Evolutionary conservation across 139 green algal species (phyloP).

Genomic region (Closterium sp.): DNA sequence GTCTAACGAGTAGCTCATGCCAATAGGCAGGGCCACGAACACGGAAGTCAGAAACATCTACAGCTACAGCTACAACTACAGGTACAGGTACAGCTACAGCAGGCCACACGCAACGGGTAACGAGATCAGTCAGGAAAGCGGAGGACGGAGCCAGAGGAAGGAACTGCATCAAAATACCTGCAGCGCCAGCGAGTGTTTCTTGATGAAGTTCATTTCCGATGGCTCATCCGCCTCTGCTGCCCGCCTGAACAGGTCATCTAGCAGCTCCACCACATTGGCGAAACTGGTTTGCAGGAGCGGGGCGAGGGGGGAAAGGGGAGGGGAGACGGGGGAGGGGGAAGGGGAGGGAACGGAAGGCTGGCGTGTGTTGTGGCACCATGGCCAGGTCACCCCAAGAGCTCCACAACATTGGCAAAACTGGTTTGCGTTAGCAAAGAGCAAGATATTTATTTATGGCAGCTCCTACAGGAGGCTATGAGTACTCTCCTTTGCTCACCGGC

Average conservation of each 20-base stretch:
- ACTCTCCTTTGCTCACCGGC: too few relatives aligned
- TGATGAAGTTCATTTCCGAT: slow-evolving; percentile 82
- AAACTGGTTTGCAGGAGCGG: too few relatives aligned
- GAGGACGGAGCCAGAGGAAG: neutral
- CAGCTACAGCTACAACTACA: too few relatives aligned
- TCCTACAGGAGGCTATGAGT: too few relatives aligned
- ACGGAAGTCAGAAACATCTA: too few relatives aligned
- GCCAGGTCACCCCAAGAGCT: too few relatives aligned
- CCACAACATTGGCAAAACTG: neutral
- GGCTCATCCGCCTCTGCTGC: slow-evolving; percentile 64
- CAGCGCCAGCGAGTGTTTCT: slow-evolving; percentile 74
- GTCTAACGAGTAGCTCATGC: neutral
- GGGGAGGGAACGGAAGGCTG: neutral
- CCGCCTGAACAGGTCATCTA: slow-evolving; percentile 92
- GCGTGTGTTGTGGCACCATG: neutral
- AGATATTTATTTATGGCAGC: too few relatives aligned
- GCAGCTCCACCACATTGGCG: slow-evolving; percentile 78
- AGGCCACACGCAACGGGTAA: too few relatives aligned
- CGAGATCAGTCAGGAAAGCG: neutral
- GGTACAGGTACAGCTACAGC: too few relatives aligned
- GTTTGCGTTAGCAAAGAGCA: too few relatives aligned
- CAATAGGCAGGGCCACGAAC: too few relatives aligned
- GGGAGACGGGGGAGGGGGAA: neutral
- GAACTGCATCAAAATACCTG: neutral
- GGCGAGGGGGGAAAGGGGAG: too few relatives aligned